Percentiles rank a stretch among this genome's conserved stretches.
Conservation (phyloP, 345 rosid genomes). For the Ceriops zippeliana region DNA sequence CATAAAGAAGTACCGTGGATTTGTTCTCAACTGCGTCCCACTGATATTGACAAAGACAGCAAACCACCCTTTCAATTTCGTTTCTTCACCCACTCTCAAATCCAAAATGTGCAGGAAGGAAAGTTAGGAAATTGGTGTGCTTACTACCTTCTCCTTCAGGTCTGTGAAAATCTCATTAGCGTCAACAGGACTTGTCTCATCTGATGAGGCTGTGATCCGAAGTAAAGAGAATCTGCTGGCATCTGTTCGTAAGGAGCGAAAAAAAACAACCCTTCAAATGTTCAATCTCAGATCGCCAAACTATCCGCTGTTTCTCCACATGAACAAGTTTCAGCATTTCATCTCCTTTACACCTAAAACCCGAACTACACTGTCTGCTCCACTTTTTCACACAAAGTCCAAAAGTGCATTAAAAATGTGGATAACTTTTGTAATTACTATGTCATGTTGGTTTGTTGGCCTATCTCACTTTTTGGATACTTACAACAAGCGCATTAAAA, state of each 20-base stretch:
- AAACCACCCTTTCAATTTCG: conserved; percentile 9
- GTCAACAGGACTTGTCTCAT: conserved; percentile 55
- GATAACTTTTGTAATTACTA: too few relatives aligned
- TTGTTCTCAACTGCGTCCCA: conserved; percentile 97
- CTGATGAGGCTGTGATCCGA: conserved; percentile 62
- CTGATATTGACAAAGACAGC: conserved; percentile 31
- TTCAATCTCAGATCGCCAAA: neutral
- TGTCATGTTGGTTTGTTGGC: neutral
- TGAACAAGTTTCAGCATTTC: too few relatives aligned
- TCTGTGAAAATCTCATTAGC: conserved; percentile 69
- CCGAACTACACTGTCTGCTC: too few relatives aligned
- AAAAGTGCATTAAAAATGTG: too few relatives aligned
- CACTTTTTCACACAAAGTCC: too few relatives aligned
- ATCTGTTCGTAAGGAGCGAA: conserved; percentile 26
- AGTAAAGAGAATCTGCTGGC: conserved; percentile 46
- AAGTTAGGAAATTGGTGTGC: neutral
- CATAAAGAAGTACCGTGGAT: conserved; percentile 75
- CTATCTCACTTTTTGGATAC: neutral
- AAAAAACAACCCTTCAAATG: neutral
- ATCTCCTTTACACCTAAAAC: too few relatives aligned
- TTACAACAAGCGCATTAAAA: neutral
- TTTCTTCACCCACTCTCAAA: neutral
- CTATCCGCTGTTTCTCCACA: too few relatives aligned
- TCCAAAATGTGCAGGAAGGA: neutral
- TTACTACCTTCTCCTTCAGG: conserved; percentile 81